Evolutionary conservation across 1,139 yeast genomes (phyloP), one percentile per base, ranked within the genome.

Genomic region (Scheffersomyces quercinus): DNA sequence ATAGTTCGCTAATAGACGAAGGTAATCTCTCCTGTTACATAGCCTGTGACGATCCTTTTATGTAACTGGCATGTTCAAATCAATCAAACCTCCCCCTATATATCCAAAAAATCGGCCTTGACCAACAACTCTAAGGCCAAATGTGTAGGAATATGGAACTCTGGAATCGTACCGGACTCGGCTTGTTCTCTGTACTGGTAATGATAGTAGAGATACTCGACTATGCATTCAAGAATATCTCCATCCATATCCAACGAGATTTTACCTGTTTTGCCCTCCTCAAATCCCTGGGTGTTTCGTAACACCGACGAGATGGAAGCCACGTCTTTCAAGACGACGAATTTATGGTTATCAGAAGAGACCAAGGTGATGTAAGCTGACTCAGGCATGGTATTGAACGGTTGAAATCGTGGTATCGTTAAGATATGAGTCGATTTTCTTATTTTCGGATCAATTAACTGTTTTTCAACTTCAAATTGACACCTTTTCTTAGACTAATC

Each of bases 141-240:
- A 55, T 89, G 97, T 0, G 98, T 93, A 0, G 98, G 97, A 1
- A 93, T 82, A 38, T 86, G 85, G 62, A 93, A 93, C 48, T 88
- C 95, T 0, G 96, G 96, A 9, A 88, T 81, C 40, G 77, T 81
- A 0, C 75, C 78, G 24, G 71, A 68, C 34, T 74, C 81, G 2
- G 78, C 81, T 35, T 70, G 73, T 45, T 83, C 87, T 50, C 73
- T 79, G 59, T 87, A 88, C 56, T 87, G 85, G 52, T 75, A 66
- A 55, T 88, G 82, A 60, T 88, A 91, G 60, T 88, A 84, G 35
- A 93, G 67, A 57, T 93, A 93, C 54, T 93, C 98, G 37, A 89
- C 87, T 15, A 91, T 84, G 58, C 90, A 88, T 51, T 84, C 88
- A 38, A 93, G 67, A 13, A 91, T 75, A 42, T 78, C 81, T 1